A percentile compares a stretch with the other conserved stretches of the same genome.
phyloP scores from a whole-genome alignment of 2,329 filamentous ascomycete species.

The Aspergillus sp. region DNA sequence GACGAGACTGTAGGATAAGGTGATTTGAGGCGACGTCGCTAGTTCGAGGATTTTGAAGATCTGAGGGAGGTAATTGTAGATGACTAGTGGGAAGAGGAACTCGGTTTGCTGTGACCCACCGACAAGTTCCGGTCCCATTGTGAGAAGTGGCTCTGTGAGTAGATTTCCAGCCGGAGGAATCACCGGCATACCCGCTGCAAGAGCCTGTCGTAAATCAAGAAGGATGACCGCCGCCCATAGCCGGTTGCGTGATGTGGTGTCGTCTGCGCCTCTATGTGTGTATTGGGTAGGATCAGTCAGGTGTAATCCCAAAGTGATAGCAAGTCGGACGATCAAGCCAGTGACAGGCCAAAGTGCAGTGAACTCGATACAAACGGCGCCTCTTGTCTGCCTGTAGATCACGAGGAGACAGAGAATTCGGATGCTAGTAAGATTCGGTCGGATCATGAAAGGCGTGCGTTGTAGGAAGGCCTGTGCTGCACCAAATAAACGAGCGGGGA shows the following conservation, averaged over 20 bases:
- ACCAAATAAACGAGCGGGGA: neutral
- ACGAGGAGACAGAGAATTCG: neutral
- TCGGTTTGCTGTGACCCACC: too few species aligned
- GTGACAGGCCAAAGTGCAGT: neutral
- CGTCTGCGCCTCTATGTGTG: neutral
- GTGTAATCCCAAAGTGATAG: neutral
- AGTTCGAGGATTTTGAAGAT: neutral
- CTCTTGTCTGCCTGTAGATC: neutral
- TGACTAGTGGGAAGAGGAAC: neutral
- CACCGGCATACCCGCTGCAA: neutral
- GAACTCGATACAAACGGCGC: neutral
- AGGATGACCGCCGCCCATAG: neutral
- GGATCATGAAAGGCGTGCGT: neutral
- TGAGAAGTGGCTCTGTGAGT: neutral
- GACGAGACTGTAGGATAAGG: neutral
- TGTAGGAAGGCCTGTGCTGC: neutral
- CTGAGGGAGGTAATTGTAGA: neutral
- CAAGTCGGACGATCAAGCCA: neutral
- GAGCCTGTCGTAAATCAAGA: neutral
- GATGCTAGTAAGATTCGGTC: neutral
- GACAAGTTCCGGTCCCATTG: too few species aligned
- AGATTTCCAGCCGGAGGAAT: neutral
- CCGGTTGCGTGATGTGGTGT: neutral
- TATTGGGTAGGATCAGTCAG: neutral
- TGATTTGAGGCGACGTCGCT: neutral